These are phyloP conservation scores for Neoboletus magnificus DNA, from an alignment of 768 basidiomycete genomes.

Conservation along the genomic window DNA sequence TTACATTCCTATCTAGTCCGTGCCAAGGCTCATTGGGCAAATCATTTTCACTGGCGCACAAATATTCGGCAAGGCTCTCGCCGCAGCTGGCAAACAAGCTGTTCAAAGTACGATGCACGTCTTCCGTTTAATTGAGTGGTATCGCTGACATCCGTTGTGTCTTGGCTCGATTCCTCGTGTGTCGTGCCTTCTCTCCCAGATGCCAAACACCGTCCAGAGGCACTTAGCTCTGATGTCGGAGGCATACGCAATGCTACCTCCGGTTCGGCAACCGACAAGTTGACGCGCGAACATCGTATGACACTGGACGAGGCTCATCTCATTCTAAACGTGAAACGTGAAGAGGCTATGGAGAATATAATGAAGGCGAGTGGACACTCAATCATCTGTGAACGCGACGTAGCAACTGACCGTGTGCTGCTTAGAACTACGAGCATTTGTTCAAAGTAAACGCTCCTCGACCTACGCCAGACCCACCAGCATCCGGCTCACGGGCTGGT, in stretches of 20 bases:
- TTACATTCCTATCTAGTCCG: slow-evolving; percentile 50
- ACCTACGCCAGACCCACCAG: slow-evolving; percentile 48
- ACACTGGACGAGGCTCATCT: slow-evolving; percentile 92
- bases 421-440: slow-evolving; percentile 86
- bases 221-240: slow-evolving; percentile 62
- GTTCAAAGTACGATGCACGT: slow-evolving; percentile 70
- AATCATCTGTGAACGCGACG: not conserved
- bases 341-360: slow-evolving; percentile 62
- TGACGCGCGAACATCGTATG: slow-evolving; percentile 88
- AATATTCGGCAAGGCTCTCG: slow-evolving; percentile 89
- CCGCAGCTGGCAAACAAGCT: slow-evolving; percentile 88
- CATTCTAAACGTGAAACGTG: slow-evolving; percentile 84
- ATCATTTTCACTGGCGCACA: slow-evolving; percentile 73
- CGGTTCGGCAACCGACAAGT: slow-evolving; percentile 71
- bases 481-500: slow-evolving; percentile 35
- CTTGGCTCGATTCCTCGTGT: not conserved
- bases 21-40: slow-evolving; percentile 75
- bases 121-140: not conserved
- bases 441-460: slow-evolving; percentile 86
- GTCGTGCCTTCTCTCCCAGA: slow-evolving; percentile 45
- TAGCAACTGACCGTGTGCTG: slow-evolving; percentile 1
- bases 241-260: slow-evolving; percentile 75
- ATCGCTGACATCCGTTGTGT: not conserved
- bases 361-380: slow-evolving; percentile 54
- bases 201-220: slow-evolving; percentile 77